These are phyloP conservation scores for Pythium aphanidermatum DNA, from an alignment of 352 stramenopile genomes.

Conservation along the genomic window DNA sequence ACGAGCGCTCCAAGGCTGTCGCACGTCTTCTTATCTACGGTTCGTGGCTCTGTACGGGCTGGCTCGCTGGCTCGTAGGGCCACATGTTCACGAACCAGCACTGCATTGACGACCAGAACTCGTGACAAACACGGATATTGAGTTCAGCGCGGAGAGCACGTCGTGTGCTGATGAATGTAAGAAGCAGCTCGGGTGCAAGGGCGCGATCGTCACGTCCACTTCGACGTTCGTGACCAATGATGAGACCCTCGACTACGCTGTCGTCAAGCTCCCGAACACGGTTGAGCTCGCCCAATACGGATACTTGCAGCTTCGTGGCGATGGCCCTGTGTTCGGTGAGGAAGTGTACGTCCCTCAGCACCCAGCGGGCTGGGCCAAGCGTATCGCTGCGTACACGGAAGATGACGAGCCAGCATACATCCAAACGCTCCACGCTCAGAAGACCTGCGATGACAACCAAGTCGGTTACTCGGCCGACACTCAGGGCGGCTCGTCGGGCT, in stretches of 20 bases:
- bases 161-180: constrained; percentile 43
- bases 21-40: constrained; percentile 58
- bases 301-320: constrained; percentile 45
- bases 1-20: constrained; percentile 32
- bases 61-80: constrained; percentile 46
- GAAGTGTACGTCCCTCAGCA: constrained; percentile 63
- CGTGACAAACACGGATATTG: constrained; percentile 36
- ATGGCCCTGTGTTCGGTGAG: constrained; percentile 31
- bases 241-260: constrained; percentile 39
- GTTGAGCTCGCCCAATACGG: constrained; percentile 32
- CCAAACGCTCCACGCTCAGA: background rate
- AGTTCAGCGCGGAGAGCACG: constrained; percentile 51
- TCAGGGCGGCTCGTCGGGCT: constrained; percentile 21
- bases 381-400: constrained; percentile 36
- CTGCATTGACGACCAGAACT: constrained; percentile 33
- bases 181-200: constrained; percentile 32
- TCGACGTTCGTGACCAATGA: constrained; percentile 37
- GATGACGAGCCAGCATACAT: constrained; percentile 11
- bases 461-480: constrained; percentile 23
- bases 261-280: constrained; percentile 44
- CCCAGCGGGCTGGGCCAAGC: constrained; percentile 41
- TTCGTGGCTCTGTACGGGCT: constrained; percentile 48
- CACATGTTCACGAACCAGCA: constrained; percentile 75
- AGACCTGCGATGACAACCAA: constrained; percentile 16
- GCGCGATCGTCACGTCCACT: constrained; percentile 36